Evolutionary conservation across 495 filamentous ascomycete genomes (phyloP).

Genomic region (Tuber calosporum): DNA sequence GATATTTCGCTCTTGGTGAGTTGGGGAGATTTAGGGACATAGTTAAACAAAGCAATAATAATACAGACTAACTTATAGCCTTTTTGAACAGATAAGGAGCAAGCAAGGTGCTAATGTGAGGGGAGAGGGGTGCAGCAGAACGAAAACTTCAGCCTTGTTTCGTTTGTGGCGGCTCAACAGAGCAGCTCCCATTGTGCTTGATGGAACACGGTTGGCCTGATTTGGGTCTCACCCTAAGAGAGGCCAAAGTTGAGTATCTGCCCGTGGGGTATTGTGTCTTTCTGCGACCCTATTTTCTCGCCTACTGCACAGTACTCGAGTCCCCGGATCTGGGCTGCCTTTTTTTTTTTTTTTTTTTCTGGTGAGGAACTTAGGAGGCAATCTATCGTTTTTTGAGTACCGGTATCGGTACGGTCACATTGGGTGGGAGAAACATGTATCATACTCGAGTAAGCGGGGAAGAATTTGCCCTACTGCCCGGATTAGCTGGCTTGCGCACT

Average conservation of each 20-base stretch:
- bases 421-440: no score
- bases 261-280: background rate
- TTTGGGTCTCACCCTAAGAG: no score
- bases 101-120: background rate
- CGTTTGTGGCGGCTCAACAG: background rate
- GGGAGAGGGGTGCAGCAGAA: background rate
- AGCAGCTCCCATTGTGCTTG: background rate
- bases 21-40: background rate
- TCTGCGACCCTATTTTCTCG: background rate
- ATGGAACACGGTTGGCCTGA: no score
- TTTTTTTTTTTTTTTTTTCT: no score
- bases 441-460: constrained; percentile 3
- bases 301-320: background rate
- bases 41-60: background rate
- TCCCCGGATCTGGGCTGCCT: background rate
- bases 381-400: no score
- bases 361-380: no score
- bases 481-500: background rate
- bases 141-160: background rate
- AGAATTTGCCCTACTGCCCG: background rate
- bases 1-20: background rate
- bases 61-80: background rate
- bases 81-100: background rate
- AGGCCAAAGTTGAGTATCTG: no score
- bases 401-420: no score